A percentile compares a stretch with the other conserved stretches of the same genome.
phyloP scores from a whole-genome alignment of 106 monocot genomes.

The Dendrobium officinale region DNA sequence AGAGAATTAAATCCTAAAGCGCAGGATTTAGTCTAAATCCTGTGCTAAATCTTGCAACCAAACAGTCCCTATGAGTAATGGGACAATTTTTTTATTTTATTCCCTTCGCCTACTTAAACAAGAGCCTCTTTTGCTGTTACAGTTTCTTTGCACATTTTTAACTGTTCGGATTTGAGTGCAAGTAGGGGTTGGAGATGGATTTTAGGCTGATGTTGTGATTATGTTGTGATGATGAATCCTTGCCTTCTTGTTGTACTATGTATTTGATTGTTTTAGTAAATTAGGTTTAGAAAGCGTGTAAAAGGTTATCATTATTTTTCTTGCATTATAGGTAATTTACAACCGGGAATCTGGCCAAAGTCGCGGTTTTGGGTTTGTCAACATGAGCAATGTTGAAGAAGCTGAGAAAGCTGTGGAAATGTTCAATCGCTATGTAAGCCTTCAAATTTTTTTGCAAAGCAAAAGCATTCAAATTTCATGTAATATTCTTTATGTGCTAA shows the following conservation, averaged over 20 bases:
- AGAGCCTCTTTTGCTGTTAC: background rate
- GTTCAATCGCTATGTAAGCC: conserved; percentile 74
- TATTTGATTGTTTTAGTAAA: background rate
- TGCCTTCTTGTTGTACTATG: background rate
- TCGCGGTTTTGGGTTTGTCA: conserved; percentile 90
- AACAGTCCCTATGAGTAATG: too few species aligned
- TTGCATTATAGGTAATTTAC: conserved; percentile 55
- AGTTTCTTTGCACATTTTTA: background rate
- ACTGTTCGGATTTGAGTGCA: background rate
- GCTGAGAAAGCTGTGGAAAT: conserved; percentile 78
- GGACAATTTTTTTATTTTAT: too few species aligned
- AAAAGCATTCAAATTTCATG: background rate
- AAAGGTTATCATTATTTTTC: background rate
- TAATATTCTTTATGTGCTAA: background rate
- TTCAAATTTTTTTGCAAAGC: background rate
- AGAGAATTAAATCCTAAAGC: too few species aligned
- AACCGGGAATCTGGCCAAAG: conserved; percentile 72
- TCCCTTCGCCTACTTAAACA: too few species aligned
- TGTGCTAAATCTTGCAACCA: too few species aligned
- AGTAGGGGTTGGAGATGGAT: background rate
- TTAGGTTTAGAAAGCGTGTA: background rate
- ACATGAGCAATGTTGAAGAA: conserved; percentile 74
- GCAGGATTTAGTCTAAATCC: too few species aligned
- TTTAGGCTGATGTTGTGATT: background rate
- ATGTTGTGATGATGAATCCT: background rate